Percentiles rank a stretch among this genome's conserved stretches.
phyloP scores from a whole-genome alignment of 345 rosid genomes.

The Capsella bursapastoris region DNA sequence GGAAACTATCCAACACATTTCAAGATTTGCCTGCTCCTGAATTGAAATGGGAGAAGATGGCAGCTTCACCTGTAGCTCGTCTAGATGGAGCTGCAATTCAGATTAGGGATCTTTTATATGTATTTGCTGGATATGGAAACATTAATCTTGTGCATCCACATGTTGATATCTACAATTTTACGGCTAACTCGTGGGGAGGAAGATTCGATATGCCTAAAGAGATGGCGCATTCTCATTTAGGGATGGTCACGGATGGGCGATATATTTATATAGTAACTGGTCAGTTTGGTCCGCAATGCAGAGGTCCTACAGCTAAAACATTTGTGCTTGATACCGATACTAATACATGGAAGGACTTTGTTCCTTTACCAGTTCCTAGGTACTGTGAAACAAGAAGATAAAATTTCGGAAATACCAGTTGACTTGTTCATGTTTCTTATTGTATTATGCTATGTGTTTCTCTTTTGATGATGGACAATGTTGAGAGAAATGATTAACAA shows the following conservation, averaged over 20 bases:
- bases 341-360: constrained; percentile 75
- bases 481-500: not conserved
- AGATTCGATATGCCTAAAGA: constrained; percentile 96
- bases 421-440: not conserved
- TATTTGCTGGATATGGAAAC: constrained; percentile 94
- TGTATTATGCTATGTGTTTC: constrained; percentile 1
- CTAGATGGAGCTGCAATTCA: constrained; percentile 93
- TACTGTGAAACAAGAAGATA: constrained; percentile 36
- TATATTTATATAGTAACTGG: constrained; percentile 84
- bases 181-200: constrained; percentile 81
- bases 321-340: constrained; percentile 85
- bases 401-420: not conserved
- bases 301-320: constrained; percentile 84
- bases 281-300: constrained; percentile 96
- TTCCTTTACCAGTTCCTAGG: constrained; percentile 87
- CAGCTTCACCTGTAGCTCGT: constrained; percentile 88
- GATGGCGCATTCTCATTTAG: constrained; percentile 99
- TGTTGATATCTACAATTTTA: constrained; percentile 83
- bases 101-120: constrained; percentile 74
- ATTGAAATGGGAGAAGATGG: constrained; percentile 88
- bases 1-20: constrained; percentile 85
- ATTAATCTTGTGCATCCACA: constrained; percentile 87
- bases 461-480: constrained; percentile 8
- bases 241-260: constrained; percentile 95
- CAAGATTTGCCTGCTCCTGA: constrained; percentile 86